phyloP scores from a whole-genome alignment of 805 yeast species.

The Saccharomycopsis javanensis region DNA sequence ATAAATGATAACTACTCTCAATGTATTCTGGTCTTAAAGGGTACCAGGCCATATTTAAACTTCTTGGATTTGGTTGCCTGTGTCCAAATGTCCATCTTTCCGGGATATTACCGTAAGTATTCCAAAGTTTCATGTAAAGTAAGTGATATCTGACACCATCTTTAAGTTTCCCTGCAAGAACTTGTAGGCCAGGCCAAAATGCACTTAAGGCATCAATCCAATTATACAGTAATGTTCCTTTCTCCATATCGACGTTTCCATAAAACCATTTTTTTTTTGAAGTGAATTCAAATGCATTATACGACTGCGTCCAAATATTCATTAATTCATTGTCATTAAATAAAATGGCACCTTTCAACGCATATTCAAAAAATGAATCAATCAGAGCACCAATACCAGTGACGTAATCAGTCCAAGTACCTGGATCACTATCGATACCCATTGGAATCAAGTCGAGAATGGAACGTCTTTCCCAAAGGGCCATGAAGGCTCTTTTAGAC shows the following conservation, averaged over 20 bases:
- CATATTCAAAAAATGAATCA: conserved; percentile 86
- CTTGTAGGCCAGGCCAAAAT: conserved; percentile 81
- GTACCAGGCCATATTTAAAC: conserved; percentile 70
- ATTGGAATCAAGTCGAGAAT: conserved; percentile 61
- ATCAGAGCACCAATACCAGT: conserved; percentile 88
- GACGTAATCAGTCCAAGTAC: conserved; percentile 45
- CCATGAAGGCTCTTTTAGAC: conserved; percentile 53
- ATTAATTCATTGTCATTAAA: conserved; percentile 50
- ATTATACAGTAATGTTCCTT: conserved; percentile 39
- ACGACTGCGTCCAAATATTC: conserved; percentile 51
- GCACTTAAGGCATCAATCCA: conserved; percentile 89
- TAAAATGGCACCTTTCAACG: conserved; percentile 64
- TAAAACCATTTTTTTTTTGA: conserved; percentile 41
- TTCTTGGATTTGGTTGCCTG: neutral
- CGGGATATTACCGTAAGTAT: conserved; percentile 69
- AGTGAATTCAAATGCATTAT: conserved; percentile 45
- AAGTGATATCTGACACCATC: conserved; percentile 57
- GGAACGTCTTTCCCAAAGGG: conserved; percentile 61
- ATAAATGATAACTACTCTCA: conserved; percentile 79
- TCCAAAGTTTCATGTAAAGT: conserved; percentile 68
- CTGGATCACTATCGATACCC: conserved; percentile 54
- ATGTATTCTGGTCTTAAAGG: conserved; percentile 88
- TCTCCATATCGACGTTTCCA: conserved; percentile 43
- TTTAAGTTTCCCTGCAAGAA: conserved; percentile 60
- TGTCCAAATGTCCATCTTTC: conserved; percentile 64